Conservation (phyloP, 192 early-diverging fungal genomes). For the Coemansia sp. region DNA sequence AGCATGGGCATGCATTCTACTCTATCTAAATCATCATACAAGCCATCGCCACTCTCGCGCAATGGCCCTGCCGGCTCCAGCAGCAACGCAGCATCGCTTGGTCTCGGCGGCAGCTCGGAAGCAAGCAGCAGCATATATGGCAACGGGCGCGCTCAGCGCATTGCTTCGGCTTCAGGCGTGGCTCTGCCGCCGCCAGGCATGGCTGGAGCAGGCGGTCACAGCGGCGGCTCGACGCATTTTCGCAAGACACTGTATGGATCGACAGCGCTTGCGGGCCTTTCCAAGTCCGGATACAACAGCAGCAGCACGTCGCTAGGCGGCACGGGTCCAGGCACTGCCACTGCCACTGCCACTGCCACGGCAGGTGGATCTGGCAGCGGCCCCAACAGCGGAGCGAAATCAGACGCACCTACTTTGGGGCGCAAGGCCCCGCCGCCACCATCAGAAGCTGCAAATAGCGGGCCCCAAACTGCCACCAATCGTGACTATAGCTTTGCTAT, state of each 20-base stretch:
- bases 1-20: neutral
- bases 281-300: conserved; percentile 33
- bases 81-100: conserved; percentile 12
- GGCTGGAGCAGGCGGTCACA: conserved; percentile 12
- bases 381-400: neutral
- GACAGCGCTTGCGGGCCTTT: conserved; percentile 24
- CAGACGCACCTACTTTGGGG: conserved; percentile 5
- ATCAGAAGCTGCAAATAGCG: conserved; percentile 10
- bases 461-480: conserved; percentile 10
- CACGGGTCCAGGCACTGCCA: conserved; percentile 1
- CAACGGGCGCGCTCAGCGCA: conserved; percentile 33
- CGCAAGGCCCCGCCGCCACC: conserved; percentile 38
- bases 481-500: conserved; percentile 55
- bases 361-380: conserved; percentile 5
- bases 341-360: conserved; percentile 1
- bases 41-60: conserved; percentile 42
- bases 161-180: conserved; percentile 43
- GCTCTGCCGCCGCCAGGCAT: conserved; percentile 10
- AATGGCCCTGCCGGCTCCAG: conserved; percentile 10
- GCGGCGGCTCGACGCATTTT: conserved; percentile 15
- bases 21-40: conserved; percentile 16
- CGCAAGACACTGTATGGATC: conserved; percentile 51
- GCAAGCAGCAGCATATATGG: conserved; percentile 29
- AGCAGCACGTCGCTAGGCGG: conserved; percentile 33
- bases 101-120: conserved; percentile 7